Conservation (phyloP, 768 basidiomycete genomes). For the Naganishia vishniacii region DNA sequence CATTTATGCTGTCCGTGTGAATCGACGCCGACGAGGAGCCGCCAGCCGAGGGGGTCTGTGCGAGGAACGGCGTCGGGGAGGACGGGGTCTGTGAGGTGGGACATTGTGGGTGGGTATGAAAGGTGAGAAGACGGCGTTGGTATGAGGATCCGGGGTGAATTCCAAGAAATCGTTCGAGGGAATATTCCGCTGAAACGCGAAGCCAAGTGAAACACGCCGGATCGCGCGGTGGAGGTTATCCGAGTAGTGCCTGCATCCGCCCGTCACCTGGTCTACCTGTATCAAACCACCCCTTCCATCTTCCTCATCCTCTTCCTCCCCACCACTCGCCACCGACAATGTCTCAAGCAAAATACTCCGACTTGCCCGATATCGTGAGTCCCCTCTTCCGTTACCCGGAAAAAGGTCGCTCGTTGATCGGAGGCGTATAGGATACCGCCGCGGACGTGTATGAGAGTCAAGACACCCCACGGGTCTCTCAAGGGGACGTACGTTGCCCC, state of each 20-base stretch:
- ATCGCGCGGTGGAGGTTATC: too few species aligned
- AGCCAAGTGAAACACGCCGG: too few species aligned
- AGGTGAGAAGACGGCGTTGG: too few species aligned
- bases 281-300: too few species aligned
- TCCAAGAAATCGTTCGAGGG: too few species aligned
- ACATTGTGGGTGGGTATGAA: too few species aligned
- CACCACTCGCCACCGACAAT: not conserved
- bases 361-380: slow-evolving; percentile 48
- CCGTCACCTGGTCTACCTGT: too few species aligned
- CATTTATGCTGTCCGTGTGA: slow-evolving; percentile 50
- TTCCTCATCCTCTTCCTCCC: too few species aligned
- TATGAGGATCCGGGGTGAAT: too few species aligned
- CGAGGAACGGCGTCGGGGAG: not conserved
- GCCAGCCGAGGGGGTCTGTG: slow-evolving; percentile 44
- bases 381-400: not conserved
- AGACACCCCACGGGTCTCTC: slow-evolving; percentile 39
- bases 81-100: not conserved
- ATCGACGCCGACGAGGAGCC: slow-evolving; percentile 44
- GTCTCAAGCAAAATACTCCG: slow-evolving; percentile 39
- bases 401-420: slow-evolving; percentile 2
- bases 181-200: too few species aligned
- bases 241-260: too few species aligned
- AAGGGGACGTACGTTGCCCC: slow-evolving; percentile 21
- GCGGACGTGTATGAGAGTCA: slow-evolving; percentile 48
- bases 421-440: slow-evolving; percentile 43